Evolutionary conservation across 2,329 filamentous ascomycete genomes (phyloP), one percentile per base, ranked within the genome.

Genomic region (Fusarium tanahbumbuense): DNA sequence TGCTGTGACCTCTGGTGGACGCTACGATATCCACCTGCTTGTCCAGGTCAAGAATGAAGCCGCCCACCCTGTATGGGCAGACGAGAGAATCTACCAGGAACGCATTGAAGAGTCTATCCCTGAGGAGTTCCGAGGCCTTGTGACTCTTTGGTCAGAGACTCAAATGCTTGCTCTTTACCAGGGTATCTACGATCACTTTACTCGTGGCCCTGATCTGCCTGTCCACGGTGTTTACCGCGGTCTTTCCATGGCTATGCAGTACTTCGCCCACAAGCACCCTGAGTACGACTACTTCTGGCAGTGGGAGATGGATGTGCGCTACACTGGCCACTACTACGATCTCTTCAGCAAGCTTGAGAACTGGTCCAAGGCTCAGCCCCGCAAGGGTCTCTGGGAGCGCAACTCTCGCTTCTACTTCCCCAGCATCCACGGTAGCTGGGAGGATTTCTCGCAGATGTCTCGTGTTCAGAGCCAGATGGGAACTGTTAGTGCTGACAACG

Each of bases 221-320:
- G 89, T 97, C 1, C 94, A 98, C 78, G 94, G 94, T 20, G 93
- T 97, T 11, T 98, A 98, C 81, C 92, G 96, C 55, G 94, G 93
- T 57, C 88, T 96, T 12, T 93, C 94, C 75, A 97, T 98, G 93
- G 93, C 94, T 0, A 90, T 98, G 83, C 94, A 98, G 76, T 92
- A 95, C 79, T 98, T 98, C 78, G 93, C 94, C 8, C 90, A 94
- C 76, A 87, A 89, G 74, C 94, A 97, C 79, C 92, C 93, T 2
- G 94, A 97, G 78, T 97, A 94, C 76, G 93, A 97, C 49, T 93
- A 90, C 81, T 93, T 94, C 80, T 97, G 94, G 94, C 93, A 97
- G 72, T 97, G 94, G 93, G 94, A 97, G 79, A 95, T 97, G 91
- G 94, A 97, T 75, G 89, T 94, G 46, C 90, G 93, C 30, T 97